These are phyloP conservation scores for Pterothamnion heteromorphum DNA, from an alignment of 31 red algal species.

Conservation along the genomic window DNA sequence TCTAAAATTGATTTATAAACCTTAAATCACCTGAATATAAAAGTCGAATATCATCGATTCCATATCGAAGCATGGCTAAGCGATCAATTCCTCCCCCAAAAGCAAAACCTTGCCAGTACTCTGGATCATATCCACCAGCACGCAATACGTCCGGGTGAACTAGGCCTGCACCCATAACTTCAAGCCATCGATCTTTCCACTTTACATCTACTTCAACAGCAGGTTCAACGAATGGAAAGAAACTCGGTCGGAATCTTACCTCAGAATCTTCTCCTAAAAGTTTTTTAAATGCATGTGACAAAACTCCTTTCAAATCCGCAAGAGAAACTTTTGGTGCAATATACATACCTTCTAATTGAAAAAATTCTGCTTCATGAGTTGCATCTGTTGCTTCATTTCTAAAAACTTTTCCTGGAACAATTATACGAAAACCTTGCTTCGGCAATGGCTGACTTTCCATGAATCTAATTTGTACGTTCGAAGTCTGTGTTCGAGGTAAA, in stretches of 20 bases:
- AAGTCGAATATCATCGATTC: conserved; percentile 19
- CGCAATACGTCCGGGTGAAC: conserved; percentile 38
- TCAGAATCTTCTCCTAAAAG: conserved; percentile 24
- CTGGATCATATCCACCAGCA: not conserved
- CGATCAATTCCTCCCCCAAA: conserved; percentile 42
- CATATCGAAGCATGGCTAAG: conserved; percentile 29
- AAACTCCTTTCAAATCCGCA: conserved; percentile 33
- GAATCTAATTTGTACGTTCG: conserved; percentile 72
- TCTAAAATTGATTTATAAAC: conserved; percentile 41
- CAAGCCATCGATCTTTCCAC: conserved; percentile 25
- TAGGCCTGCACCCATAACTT: conserved; percentile 39
- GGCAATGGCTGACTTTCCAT: conserved; percentile 64
- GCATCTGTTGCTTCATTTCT: conserved; percentile 69
- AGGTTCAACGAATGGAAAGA: conserved; percentile 39
- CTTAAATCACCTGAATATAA: conserved; percentile 35
- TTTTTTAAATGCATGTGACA: not conserved
- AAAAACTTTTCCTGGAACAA: conserved; percentile 74
- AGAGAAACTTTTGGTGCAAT: not conserved
- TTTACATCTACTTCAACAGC: conserved; percentile 31
- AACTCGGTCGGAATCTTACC: conserved; percentile 17
- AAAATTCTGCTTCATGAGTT: conserved; percentile 70
- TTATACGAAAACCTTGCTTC: conserved; percentile 54
- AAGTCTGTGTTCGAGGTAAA: conserved; percentile 74
- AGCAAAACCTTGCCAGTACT: conserved; percentile 8
- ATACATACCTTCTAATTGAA: conserved; percentile 65